A percentile compares a stretch with the other conserved stretches of the same genome.
Conservation (phyloP, 805 yeast species). For the Cyberlindnera amylophila region DNA sequence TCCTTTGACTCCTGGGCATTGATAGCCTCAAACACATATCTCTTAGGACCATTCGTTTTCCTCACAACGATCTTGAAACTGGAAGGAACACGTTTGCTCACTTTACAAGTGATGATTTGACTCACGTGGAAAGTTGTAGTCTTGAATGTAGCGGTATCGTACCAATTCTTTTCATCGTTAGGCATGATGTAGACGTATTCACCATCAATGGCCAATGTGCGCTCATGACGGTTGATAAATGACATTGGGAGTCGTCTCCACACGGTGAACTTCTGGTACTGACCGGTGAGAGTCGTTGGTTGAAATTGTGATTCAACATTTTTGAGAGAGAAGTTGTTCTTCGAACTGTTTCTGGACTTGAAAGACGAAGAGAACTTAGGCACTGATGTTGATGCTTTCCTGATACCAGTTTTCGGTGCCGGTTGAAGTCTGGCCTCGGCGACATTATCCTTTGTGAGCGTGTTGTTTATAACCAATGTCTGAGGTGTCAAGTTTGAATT, state of each 20-base stretch:
- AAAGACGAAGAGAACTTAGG: constrained; percentile 27
- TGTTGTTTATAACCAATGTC: constrained; percentile 20
- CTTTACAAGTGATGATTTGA: constrained; percentile 72
- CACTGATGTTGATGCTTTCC: constrained; percentile 3
- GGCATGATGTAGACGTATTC: constrained; percentile 88
- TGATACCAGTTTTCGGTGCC: constrained; percentile 3
- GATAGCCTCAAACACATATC: constrained; percentile 83
- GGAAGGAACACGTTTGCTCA: constrained; percentile 67
- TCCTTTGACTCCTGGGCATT: constrained; percentile 59
- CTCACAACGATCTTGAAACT: constrained; percentile 79
- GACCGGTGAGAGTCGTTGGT: constrained; percentile 19
- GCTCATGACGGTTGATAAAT: constrained; percentile 73
- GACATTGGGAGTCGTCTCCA: constrained; percentile 88
- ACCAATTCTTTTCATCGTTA: constrained; percentile 70
- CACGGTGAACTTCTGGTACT: constrained; percentile 77
- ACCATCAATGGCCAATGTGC: constrained; percentile 88
- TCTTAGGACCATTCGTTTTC: constrained; percentile 66
- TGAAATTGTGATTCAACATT: constrained; percentile 17
- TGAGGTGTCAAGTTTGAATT: constrained; percentile 29
- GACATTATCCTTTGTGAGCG: constrained; percentile 1
- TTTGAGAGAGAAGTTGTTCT: constrained; percentile 23
- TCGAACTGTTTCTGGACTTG: constrained; percentile 33
- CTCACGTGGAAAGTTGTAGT: constrained; percentile 84
- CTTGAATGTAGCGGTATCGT: constrained; percentile 57
- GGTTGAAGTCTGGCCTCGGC: neutral